These are phyloP conservation scores for Populus tremula DNA, from an alignment of 345 rosid species.

Conservation along the genomic window DNA sequence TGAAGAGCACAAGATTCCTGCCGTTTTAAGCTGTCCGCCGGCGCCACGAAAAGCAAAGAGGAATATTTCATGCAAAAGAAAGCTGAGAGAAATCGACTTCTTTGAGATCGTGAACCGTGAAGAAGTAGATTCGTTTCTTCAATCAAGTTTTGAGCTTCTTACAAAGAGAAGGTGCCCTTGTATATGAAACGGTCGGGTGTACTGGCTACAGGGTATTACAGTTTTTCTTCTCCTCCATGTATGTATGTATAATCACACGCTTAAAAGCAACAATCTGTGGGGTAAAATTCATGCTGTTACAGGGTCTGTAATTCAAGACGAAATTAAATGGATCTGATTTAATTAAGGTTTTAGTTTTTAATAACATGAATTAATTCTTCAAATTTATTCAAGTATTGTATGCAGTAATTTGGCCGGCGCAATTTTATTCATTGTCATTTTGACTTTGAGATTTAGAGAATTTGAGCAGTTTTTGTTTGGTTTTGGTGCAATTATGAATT, in stretches of 20 bases:
- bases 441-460: not conserved
- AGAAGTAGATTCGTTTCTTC: constrained; percentile 36
- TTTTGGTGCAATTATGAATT: not conserved
- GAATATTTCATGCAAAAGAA: constrained; percentile 33
- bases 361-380: not conserved
- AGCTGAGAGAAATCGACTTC: constrained; percentile 38
- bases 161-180: constrained; percentile 26
- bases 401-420: too few relatives aligned
- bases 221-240: not conserved
- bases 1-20: constrained; percentile 34
- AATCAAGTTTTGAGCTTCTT: constrained; percentile 1
- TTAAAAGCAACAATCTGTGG: not conserved
- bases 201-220: not conserved
- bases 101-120: constrained; percentile 32
- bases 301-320: not conserved
- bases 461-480: not conserved
- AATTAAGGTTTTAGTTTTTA: not conserved
- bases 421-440: not conserved
- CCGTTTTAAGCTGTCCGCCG: constrained; percentile 32
- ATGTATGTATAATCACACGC: constrained; percentile 16
- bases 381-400: not conserved
- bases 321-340: constrained; percentile 1
- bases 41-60: constrained; percentile 37
- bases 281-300: not conserved
- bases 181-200: constrained; percentile 6